A percentile compares a stretch with the other conserved stretches of the same genome.
These are phyloP conservation scores for Aspergillus nidulans DNA, from an alignment of 495 filamentous ascomycete species.

Conservation along the genomic window DNA sequence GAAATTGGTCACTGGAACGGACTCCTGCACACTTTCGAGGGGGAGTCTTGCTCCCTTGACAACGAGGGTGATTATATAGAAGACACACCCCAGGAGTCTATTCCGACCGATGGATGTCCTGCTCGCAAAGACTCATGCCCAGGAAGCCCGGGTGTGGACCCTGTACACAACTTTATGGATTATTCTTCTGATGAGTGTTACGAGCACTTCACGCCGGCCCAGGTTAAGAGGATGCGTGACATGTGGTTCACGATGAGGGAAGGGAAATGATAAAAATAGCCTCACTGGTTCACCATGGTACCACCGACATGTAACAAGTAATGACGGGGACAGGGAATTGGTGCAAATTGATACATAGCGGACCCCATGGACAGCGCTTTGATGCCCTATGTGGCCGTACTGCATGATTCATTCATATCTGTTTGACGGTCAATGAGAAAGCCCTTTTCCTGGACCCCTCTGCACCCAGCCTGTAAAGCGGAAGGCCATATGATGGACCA, in stretches of 20 bases:
- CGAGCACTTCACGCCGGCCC: constrained; percentile 41
- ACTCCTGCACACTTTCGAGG: constrained; percentile 53
- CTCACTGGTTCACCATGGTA: neutral
- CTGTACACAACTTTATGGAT: constrained; percentile 54
- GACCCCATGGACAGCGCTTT: neutral
- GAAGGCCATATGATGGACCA: no score
- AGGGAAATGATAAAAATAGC: constrained; percentile 31
- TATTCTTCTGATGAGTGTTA: constrained; percentile 54
- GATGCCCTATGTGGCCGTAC: no score
- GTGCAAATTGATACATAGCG: neutral
- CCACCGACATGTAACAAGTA: constrained; percentile 1
- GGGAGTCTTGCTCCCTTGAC: constrained; percentile 36
- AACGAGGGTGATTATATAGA: constrained; percentile 48
- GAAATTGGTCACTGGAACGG: constrained; percentile 60
- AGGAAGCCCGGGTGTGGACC: constrained; percentile 39
- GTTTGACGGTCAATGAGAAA: no score
- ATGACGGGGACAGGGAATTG: neutral
- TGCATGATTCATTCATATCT: no score
- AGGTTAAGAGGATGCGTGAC: constrained; percentile 40
- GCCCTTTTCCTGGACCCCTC: no score
- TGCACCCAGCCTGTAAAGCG: no score
- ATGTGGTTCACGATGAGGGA: constrained; percentile 44
- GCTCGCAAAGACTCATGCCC: constrained; percentile 45
- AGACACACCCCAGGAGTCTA: constrained; percentile 49
- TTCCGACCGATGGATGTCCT: constrained; percentile 49